A percentile compares a stretch with the other conserved stretches of the same genome.
These are phyloP conservation scores for Protea cynaroides DNA, from an alignment of 164 flowering plant species.

Conservation along the genomic window DNA sequence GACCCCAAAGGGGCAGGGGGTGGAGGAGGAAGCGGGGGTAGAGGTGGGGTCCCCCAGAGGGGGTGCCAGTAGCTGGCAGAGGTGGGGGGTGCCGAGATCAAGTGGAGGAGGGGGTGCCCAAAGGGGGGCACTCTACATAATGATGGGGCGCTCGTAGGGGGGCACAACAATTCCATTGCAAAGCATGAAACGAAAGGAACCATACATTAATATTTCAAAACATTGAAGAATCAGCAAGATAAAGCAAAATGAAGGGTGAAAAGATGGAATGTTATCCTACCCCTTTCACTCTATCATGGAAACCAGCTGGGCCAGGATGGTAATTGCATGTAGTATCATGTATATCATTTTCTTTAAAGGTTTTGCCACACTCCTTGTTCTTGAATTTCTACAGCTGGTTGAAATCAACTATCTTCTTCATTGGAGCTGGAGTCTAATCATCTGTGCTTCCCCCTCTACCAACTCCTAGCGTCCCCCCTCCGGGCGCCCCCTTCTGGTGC, in stretches of 20 bases:
- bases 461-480: too few species aligned
- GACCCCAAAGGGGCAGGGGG: too few species aligned
- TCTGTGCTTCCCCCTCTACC: slow-evolving; percentile 25
- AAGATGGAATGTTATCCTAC: slow-evolving; percentile 29
- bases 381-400: slow-evolving; percentile 66
- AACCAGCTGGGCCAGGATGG: slow-evolving; percentile 96
- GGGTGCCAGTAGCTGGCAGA: too few species aligned
- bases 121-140: too few species aligned
- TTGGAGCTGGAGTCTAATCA: slow-evolving; percentile 30
- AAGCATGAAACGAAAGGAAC: neutral
- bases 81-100: too few species aligned
- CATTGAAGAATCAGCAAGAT: neutral
- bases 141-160: too few species aligned
- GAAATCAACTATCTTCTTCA: slow-evolving; percentile 54
- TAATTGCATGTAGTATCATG: slow-evolving; percentile 75
- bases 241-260: neutral
- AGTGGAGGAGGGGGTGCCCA: too few species aligned
- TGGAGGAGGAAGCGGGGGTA: too few species aligned
- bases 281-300: slow-evolving; percentile 87
- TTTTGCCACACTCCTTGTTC: slow-evolving; percentile 86
- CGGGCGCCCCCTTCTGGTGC: too few species aligned
- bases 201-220: neutral
- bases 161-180: slow-evolving; percentile 99
- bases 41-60: too few species aligned
- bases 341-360: slow-evolving; percentile 85